Base-by-base conservation (phyloP, 768 basidiomycete species). In the Lanmaoa rubissima region DNA sequence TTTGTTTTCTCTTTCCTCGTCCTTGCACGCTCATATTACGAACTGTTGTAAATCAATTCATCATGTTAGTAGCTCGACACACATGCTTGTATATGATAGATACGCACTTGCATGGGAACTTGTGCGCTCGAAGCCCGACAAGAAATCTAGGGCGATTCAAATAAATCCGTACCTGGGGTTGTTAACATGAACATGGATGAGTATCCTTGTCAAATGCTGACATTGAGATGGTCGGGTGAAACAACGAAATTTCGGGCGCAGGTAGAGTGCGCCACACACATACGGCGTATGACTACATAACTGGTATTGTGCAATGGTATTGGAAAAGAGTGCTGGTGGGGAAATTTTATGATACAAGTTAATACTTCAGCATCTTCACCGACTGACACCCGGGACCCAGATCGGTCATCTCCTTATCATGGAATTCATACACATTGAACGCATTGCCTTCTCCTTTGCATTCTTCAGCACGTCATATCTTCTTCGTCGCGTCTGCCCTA, bases 371-470 rank as follows among this genome's bases (percentile, higher is more conserved):
- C 10, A 24, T 34, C 53, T 55, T 24, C 19, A 14, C n/a, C 17
- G 14, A 32, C 44, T 47, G 21, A 24, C 21, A 24, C 21, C 21
- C 21, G 21, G 21, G 28, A 28, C 28, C 17, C 32, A 12, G 24
- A 16, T 34, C 0, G 21, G 6, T 53, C 57, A 34, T 54, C 38
- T 63, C 69, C 47, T 31, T 59, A 43, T 69, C 63, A 53, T 71
- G 65, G 10, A 69, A 24, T 16, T 63, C 63, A 42, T 70, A 75
- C 28, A 74, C 59, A 57, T 60, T 51, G 31, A 72, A 54, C 19
- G 49, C 31, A 7, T 38, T 36, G 32, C 49, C 35, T n/a, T 43
- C 45, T 31, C 16, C 31, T 16, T 12, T n/a, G 8, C 39, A 6
- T 51, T 21, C 5, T 10, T 21, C 28, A 14, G 36, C 21, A 31